These are phyloP conservation scores for Panicum miliaceum DNA, from an alignment of 176 grass and related monocot genomes.

Conservation along the genomic window DNA sequence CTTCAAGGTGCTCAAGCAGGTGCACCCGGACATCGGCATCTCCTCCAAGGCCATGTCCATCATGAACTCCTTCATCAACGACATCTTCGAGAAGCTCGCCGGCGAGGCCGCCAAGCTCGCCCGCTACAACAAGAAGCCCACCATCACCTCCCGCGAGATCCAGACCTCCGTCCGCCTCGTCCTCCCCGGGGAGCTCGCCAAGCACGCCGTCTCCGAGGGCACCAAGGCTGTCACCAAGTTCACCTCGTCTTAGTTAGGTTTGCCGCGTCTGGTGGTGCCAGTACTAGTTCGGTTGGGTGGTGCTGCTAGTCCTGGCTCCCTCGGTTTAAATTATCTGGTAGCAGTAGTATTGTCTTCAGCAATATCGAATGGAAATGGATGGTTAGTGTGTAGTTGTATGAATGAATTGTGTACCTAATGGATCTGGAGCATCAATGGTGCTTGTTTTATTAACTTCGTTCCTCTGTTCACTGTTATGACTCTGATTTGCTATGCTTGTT, in stretches of 20 bases:
- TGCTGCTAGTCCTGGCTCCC: background rate
- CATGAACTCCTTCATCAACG: constrained; percentile 76
- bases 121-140: constrained; percentile 58
- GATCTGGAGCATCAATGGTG: background rate
- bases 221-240: constrained; percentile 46
- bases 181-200: constrained; percentile 46
- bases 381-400: background rate
- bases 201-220: constrained; percentile 50
- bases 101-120: constrained; percentile 41
- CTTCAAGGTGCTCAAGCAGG: constrained; percentile 47
- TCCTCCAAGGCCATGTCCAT: constrained; percentile 62
- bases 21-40: constrained; percentile 41
- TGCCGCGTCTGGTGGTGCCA: background rate
- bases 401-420: background rate
- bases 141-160: constrained; percentile 54
- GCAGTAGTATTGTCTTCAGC: background rate
- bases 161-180: constrained; percentile 50
- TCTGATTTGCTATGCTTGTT: background rate
- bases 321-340: background rate
- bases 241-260: constrained; percentile 27
- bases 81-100: constrained; percentile 69
- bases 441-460: background rate
- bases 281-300: background rate
- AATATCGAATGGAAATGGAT: background rate
- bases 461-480: background rate